These are phyloP conservation scores for Zymoseptoria tritici DNA, from an alignment of 2,329 filamentous ascomycete genomes.

Conservation along the genomic window DNA sequence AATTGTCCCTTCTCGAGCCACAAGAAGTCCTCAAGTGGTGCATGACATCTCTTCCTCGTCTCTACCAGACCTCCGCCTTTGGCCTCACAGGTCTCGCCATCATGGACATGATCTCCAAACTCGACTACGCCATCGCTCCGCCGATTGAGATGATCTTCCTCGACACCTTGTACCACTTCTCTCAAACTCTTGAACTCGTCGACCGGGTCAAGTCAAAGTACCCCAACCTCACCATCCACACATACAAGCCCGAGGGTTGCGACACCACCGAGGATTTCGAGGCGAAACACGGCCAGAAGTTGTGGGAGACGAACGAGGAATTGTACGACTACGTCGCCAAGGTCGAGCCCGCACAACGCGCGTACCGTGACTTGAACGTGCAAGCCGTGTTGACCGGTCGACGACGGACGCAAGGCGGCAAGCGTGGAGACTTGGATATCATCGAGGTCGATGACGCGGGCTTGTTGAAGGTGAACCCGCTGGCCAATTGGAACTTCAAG, in stretches of 20 bases:
- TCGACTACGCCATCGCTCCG: slow-evolving; percentile 53
- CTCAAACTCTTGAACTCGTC: slow-evolving; percentile 45
- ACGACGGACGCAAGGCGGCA: slow-evolving; percentile 83
- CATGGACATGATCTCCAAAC: slow-evolving; percentile 64
- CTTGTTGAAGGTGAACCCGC: slow-evolving; percentile 93
- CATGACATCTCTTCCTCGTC: slow-evolving; percentile 79
- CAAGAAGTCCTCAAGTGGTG: slow-evolving; percentile 89
- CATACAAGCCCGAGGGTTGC: slow-evolving; percentile 77
- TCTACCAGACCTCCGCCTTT: slow-evolving; percentile 54
- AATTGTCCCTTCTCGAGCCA: slow-evolving; percentile 79
- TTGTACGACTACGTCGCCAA: slow-evolving; percentile 97
- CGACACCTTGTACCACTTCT: slow-evolving; percentile 49
- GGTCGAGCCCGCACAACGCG: slow-evolving; percentile 89
- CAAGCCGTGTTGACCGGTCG: slow-evolving; percentile 88
- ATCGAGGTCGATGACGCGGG: slow-evolving; percentile 88
- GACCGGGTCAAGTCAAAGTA: slow-evolving; percentile 69
- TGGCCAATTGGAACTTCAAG: slow-evolving; percentile 87
- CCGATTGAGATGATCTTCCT: slow-evolving; percentile 47
- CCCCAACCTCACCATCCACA: slow-evolving; percentile 70
- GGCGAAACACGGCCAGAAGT: slow-evolving; percentile 66
- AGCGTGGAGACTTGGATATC: slow-evolving; percentile 82
- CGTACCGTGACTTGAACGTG: slow-evolving; percentile 80
- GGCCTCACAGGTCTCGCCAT: slow-evolving; percentile 46
- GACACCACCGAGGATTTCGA: slow-evolving; percentile 72
- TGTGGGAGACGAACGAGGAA: slow-evolving; percentile 81